Evolutionary conservation across 2,329 filamentous ascomycete species (phyloP).

Genomic region (Endothia cerciana): DNA sequence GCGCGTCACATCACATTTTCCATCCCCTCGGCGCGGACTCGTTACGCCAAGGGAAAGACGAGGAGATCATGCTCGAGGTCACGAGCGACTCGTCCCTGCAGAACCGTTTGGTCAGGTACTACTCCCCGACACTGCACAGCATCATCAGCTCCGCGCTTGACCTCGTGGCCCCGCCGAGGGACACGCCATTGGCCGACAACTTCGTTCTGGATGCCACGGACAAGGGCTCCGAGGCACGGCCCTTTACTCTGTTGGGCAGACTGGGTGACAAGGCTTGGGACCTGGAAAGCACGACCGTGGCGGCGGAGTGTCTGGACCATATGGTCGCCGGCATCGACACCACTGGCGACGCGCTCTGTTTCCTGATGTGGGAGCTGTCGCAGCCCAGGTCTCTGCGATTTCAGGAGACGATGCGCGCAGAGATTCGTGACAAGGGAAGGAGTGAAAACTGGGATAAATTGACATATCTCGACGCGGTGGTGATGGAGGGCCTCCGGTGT

Average conservation of each 20-base stretch:
- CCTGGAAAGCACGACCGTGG: conserved; percentile 58
- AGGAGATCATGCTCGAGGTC: conserved; percentile 69
- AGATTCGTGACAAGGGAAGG: conserved; percentile 44
- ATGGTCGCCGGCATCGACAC: conserved; percentile 75
- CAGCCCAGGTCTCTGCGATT: conserved; percentile 56
- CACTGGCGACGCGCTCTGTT: conserved; percentile 70
- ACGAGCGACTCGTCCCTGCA: conserved; percentile 70
- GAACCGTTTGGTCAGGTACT: conserved; percentile 63
- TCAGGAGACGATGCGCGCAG: conserved; percentile 57
- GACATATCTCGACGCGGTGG: conserved; percentile 64
- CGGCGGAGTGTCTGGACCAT: conserved; percentile 72
- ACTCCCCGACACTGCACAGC: conserved; percentile 56
- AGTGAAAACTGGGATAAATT: conserved; percentile 51
- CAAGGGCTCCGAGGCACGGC: conserved; percentile 47
- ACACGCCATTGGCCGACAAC: conserved; percentile 61
- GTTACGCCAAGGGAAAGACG: conserved; percentile 57
- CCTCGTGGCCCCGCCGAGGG: conserved; percentile 56
- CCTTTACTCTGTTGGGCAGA: conserved; percentile 62
- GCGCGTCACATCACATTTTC: conserved; percentile 71
- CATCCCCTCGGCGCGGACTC: conserved; percentile 67
- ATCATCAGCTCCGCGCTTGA: conserved; percentile 51
- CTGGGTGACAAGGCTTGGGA: conserved; percentile 56
- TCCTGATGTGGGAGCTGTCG: conserved; percentile 73
- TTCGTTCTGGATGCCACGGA: conserved; percentile 59
- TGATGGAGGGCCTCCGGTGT: conserved; percentile 64